Base-by-base conservation (phyloP, 2,329 filamentous ascomycete genomes). In the Penicillium glabrum region DNA sequence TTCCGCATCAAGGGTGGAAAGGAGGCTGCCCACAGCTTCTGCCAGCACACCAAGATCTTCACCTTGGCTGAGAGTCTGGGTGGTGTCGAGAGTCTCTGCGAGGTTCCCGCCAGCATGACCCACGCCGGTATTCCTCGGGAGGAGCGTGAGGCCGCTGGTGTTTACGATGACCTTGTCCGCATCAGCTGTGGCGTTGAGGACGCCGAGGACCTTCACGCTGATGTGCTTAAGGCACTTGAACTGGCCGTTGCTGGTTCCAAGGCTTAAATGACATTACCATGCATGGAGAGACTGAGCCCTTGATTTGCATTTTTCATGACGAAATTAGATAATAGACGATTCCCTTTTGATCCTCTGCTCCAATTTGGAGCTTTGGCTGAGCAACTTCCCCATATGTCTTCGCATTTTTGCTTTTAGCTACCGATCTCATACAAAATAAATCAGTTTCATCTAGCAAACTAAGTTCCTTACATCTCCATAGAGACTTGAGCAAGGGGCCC, bases 181-280 rank as follows among this genome's bases (percentile, higher is more conserved):
- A 82, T 99, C 59, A 96, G 91, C 82, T 97, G 92, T 73, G 95
- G 95, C 69, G 86, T 99, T 54, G 95, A 99, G 79, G 95, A 99
- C 70, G 85, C 86, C 8, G 86, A 88, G 60, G 95, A 99, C 75
- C 80, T 99, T 60, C 87, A 87, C 68, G 83, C 82, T 41, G 95
- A 99, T 79, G 86, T 96, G 16, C 74, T 92, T 63, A 88, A 90
- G 75, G 95, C 95, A 5, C 77, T 98, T 43, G 89, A 95, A 75
- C 86, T 83, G 76, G 91, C 91, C 1, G 85, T 90, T 41, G 80
- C 84, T 46, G 76, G 67, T 31, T 66, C 74, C 5, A 82, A 82
- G 73, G 69, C 65, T 50, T 67, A 60, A 55, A 21, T n/a, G 24
- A 23, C 6, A 21, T 29, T 10, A 24, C 19, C 19, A 29, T 31